Percentiles rank a stretch among this genome's conserved stretches.
These are phyloP conservation scores for Microbotryum silenes-acaulis DNA, from an alignment of 1,284 basidiomycete genomes.

Conservation along the genomic window DNA sequence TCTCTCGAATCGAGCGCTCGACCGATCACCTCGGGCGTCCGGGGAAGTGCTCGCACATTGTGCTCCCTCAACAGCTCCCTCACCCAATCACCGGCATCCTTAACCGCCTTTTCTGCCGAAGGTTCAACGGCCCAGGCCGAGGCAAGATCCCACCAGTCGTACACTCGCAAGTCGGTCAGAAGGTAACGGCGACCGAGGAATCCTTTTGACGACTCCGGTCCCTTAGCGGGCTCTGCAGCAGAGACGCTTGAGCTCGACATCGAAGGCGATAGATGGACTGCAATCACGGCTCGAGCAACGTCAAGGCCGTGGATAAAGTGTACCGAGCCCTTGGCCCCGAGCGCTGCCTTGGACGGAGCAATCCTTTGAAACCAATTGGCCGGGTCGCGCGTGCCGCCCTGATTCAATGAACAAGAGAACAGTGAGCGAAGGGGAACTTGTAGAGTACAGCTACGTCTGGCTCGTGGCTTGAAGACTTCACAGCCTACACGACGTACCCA, in stretches of 20 bases:
- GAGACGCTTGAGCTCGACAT: neutral
- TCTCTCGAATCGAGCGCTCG: slow-evolving; percentile 54
- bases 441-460: neutral
- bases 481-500: slow-evolving; percentile 41
- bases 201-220: too few species aligned
- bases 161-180: slow-evolving; percentile 53
- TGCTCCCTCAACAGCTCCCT: slow-evolving; percentile 52
- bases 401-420: neutral
- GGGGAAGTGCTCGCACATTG: slow-evolving; percentile 50
- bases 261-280: slow-evolving; percentile 21
- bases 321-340: slow-evolving; percentile 49
- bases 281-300: slow-evolving; percentile 52
- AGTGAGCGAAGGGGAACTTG: neutral
- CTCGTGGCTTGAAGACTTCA: too few species aligned
- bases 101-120: slow-evolving; percentile 26
- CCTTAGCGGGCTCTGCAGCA: too few species aligned
- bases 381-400: slow-evolving; percentile 48
- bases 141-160: slow-evolving; percentile 61
- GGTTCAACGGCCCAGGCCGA: slow-evolving; percentile 42
- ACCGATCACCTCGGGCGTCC: slow-evolving; percentile 48
- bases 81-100: slow-evolving; percentile 46
- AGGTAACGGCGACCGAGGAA: slow-evolving; percentile 32
- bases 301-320: slow-evolving; percentile 45
- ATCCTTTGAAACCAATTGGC: slow-evolving; percentile 51
- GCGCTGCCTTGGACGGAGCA: slow-evolving; percentile 51